Conservation (phyloP, 1,284 basidiomycete species). For the Tilletia setariae region DNA sequence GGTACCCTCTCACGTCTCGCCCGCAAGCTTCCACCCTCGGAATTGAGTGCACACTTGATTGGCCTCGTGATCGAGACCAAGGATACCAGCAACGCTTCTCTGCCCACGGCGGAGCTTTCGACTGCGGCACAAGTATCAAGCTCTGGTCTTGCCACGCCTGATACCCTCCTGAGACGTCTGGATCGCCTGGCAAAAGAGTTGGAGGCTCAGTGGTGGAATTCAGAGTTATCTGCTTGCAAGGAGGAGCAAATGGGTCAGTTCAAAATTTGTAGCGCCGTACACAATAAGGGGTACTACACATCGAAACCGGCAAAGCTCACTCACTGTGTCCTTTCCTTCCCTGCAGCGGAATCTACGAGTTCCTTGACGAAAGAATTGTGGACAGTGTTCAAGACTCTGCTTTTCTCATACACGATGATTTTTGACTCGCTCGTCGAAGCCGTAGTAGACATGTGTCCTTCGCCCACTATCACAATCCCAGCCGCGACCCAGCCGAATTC, state of each 20-base stretch:
- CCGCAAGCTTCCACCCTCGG: background rate
- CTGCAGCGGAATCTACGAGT: background rate
- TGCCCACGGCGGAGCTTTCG: background rate
- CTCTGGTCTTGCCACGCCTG: background rate
- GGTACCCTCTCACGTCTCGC: background rate
- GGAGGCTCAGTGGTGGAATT: background rate
- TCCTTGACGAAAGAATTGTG: constrained; percentile 34
- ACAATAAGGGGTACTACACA: background rate
- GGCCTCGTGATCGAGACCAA: background rate
- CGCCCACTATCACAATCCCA: constrained; percentile 35
- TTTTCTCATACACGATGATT: constrained; percentile 50
- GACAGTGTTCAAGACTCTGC: constrained; percentile 44
- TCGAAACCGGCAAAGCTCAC: background rate
- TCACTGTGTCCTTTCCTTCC: background rate
- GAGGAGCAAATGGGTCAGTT: background rate
- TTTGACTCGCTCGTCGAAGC: constrained; percentile 48
- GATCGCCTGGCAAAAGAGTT: background rate
- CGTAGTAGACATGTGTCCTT: constrained; percentile 48
- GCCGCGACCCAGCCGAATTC: constrained; percentile 15
- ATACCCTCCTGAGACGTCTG: background rate
- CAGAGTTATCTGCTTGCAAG: background rate
- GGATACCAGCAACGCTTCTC: background rate
- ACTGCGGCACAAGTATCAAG: background rate
- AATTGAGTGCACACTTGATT: background rate
- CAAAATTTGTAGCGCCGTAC: background rate